Percentiles rank a stretch among this genome's conserved stretches.
These are phyloP conservation scores for Coleophoma eucalyptorum DNA, from an alignment of 2,329 filamentous ascomycete genomes.

Conservation along the genomic window DNA sequence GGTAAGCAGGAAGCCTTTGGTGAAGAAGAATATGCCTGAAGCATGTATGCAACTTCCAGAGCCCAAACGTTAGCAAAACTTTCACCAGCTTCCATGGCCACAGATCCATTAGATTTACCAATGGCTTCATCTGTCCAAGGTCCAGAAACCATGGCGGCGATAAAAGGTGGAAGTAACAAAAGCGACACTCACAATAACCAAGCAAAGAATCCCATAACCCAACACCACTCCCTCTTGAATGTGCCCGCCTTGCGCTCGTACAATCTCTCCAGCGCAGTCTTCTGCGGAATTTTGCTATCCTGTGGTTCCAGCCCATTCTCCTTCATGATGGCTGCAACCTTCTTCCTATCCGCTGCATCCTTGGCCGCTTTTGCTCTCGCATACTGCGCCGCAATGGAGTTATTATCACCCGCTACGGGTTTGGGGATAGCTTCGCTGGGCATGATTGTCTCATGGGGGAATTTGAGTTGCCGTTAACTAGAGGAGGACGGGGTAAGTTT, in stretches of 20 bases:
- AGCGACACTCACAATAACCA: constrained; percentile 30
- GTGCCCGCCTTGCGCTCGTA: constrained; percentile 21
- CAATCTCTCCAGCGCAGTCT: constrained; percentile 19
- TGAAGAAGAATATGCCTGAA: constrained; percentile 86
- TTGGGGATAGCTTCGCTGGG: constrained; percentile 16
- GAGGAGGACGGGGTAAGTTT: too few species aligned
- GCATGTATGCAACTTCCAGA: constrained; percentile 55
- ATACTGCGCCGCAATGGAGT: constrained; percentile 26
- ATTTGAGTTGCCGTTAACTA: too few species aligned
- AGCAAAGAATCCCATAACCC: constrained; percentile 23
- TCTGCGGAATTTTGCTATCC: constrained; percentile 8
- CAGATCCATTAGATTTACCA: too few species aligned
- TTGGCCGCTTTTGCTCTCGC: constrained; percentile 24
- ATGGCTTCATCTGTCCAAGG: too few species aligned
- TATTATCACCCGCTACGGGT: constrained; percentile 21
- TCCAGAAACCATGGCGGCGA: too few species aligned
- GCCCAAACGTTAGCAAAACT: not conserved
- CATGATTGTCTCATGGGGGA: constrained; percentile 5
- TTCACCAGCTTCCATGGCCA: too few species aligned
- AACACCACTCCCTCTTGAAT: constrained; percentile 24
- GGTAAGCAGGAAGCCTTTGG: constrained; percentile 89
- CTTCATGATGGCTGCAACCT: constrained; percentile 11
- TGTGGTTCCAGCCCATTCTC: constrained; percentile 4
- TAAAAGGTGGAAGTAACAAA: too few species aligned
- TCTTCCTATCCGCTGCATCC: constrained; percentile 19